phyloP scores from a whole-genome alignment of 768 basidiomycete genomes.

The Naganishia kalamii region DNA sequence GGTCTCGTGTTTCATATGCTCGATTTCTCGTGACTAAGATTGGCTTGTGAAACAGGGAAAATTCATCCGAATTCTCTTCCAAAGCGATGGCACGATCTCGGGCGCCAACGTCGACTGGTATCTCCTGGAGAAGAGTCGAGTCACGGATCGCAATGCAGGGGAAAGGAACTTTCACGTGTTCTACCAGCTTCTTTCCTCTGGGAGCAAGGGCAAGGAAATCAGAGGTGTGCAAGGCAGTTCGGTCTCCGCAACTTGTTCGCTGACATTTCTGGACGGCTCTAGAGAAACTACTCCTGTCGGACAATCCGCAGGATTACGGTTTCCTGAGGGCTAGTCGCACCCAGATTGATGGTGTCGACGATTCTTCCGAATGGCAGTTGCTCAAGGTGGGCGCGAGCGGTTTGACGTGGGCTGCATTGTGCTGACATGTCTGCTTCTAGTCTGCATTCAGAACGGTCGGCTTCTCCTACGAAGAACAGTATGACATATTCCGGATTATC shows the following conservation, averaged over 20 bases:
- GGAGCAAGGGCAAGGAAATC: constrained; percentile 61
- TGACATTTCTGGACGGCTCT: neutral
- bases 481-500: constrained; percentile 87
- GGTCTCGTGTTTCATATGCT: constrained; percentile 4
- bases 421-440: constrained; percentile 46
- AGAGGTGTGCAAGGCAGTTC: constrained; percentile 54
- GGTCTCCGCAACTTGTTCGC: constrained; percentile 12
- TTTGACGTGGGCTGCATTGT: neutral
- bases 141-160: constrained; percentile 75
- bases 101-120: constrained; percentile 99
- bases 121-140: constrained; percentile 90
- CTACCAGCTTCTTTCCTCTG: constrained; percentile 67
- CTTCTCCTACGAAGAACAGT: constrained; percentile 73
- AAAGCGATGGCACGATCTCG: constrained; percentile 85
- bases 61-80: constrained; percentile 92
- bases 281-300: constrained; percentile 71
- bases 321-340: constrained; percentile 82
- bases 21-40: neutral
- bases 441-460: constrained; percentile 82
- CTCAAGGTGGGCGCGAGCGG: constrained; percentile 56
- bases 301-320: constrained; percentile 72
- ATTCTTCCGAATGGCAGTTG: constrained; percentile 75
- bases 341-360: constrained; percentile 93
- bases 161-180: constrained; percentile 96
- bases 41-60: constrained; percentile 56